Base-by-base conservation (phyloP, 768 basidiomycete species). In the Tephrocybe rancida region DNA sequence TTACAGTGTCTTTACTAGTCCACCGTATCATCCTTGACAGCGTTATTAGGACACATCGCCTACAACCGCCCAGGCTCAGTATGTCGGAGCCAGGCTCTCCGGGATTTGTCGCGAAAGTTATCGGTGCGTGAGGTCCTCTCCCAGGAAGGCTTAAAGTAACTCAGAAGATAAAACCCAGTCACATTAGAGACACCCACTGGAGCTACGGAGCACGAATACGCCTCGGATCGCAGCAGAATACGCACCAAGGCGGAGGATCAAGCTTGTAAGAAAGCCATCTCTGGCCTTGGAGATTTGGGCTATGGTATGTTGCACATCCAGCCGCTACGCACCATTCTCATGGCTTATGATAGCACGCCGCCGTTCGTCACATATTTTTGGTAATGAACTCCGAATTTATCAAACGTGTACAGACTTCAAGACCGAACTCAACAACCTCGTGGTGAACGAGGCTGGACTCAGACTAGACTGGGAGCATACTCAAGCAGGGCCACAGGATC, bases 131-230 rank as follows among this genome's bases (percentile, higher is more conserved):
- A 6, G 29, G 29, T 30, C 29, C 29, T 30, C 29, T 6, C 29
- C 5, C 29, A 30, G 5, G 5, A 7, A 32, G 7, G 30, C 7
- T 32, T 32, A n/a, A n/a, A n/a, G n/a, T n/a, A n/a, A n/a, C n/a
- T n/a, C n/a, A n/a, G n/a, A n/a, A n/a, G n/a, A n/a, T 13, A 32
- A 32, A 32, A n/a, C 34, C 2, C 45, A 48, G 52, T 53, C 51
- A 29, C 2, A 18, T 27, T 39, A 39, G 19, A 16, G 14, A 44
- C 39, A 3, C 6, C 3, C 1, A 16, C 25, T n/a, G 16, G 37
- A 25, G 9, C 21, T 19, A 27, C 5, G 18, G 5, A 46, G 21
- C 3, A 27, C 30, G 2, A 10, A n/a, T 56, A 24, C 21, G 30
- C 19, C 8, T 52, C 42, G 19, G 29, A 43, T 10, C 22, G 21